Percentiles rank a stretch among this genome's conserved stretches.
Evolutionary conservation across 495 filamentous ascomycete genomes (phyloP).

Genomic region (Neurospora sp.): DNA sequence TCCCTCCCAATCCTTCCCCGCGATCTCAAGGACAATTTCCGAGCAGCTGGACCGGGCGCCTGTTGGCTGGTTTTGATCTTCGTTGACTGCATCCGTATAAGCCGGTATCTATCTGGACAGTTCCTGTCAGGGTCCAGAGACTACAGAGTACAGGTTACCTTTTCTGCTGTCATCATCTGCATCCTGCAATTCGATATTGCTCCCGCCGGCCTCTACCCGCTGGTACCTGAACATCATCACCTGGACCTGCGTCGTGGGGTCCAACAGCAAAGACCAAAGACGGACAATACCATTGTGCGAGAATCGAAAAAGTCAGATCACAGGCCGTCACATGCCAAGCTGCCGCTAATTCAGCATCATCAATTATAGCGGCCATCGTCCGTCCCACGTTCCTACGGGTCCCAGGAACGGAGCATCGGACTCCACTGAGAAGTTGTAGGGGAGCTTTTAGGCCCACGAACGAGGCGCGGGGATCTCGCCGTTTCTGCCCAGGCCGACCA

Average conservation of each 20-base stretch:
- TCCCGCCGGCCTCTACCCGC: slow-evolving; percentile 5
- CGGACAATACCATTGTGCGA: background rate
- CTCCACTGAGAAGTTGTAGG: background rate
- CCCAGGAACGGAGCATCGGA: background rate
- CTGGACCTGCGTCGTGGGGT: background rate
- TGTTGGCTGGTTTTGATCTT: slow-evolving; percentile 13
- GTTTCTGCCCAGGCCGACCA: background rate
- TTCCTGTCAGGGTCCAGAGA: background rate
- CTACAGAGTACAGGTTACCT: background rate
- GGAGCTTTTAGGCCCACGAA: background rate
- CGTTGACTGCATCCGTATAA: slow-evolving; percentile 16
- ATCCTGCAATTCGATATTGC: background rate
- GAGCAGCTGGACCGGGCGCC: slow-evolving; percentile 12
- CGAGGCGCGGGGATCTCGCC: background rate
- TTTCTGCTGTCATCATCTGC: background rate
- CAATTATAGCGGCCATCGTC: background rate
- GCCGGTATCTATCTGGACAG: slow-evolving; percentile 9
- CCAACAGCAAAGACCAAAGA: background rate
- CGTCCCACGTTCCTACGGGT: background rate
- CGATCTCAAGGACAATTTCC: slow-evolving; percentile 1
- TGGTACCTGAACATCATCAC: background rate
- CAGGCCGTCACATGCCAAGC: slow-evolving; percentile 19
- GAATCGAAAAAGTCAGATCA: background rate
- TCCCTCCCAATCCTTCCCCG: background rate
- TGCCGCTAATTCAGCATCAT: slow-evolving; percentile 11